phyloP scores from a whole-genome alignment of 148 eudicot genomes.

The Chenopodium formosanum region DNA sequence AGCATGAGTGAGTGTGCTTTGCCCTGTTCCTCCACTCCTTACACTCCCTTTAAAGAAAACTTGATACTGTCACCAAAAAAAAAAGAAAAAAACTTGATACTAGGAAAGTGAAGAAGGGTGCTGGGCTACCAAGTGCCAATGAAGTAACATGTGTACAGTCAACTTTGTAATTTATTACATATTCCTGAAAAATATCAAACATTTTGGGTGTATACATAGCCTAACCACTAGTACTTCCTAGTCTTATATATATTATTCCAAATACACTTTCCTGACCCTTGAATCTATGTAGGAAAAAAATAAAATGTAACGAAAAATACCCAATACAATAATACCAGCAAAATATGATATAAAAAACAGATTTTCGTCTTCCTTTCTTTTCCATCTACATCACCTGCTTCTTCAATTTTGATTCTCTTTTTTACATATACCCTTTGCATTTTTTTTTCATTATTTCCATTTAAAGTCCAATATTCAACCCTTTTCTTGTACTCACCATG shows the following conservation, averaged over 20 bases:
- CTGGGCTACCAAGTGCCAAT: neutral
- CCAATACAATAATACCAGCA: neutral
- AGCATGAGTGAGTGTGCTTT: neutral
- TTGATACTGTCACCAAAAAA: neutral
- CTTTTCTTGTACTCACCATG: neutral
- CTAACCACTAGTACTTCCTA: neutral
- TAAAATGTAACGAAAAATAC: neutral
- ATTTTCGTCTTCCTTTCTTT: neutral
- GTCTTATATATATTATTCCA: neutral
- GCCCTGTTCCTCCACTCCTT: neutral
- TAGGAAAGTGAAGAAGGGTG: neutral
- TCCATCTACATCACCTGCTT: neutral
- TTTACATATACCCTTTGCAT: neutral
- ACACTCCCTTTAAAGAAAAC: neutral
- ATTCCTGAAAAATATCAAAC: neutral
- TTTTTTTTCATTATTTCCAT: neutral
- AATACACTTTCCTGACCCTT: neutral
- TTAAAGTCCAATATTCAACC: neutral
- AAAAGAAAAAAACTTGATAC: neutral
- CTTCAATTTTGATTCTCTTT: neutral
- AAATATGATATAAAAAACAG: neutral
- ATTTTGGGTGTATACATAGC: neutral
- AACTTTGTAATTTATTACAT: neutral
- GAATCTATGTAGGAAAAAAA: neutral
- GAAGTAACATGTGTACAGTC: neutral